Conservation (phyloP, 306 rosid species). For the Aeschynomene evenia region DNA sequence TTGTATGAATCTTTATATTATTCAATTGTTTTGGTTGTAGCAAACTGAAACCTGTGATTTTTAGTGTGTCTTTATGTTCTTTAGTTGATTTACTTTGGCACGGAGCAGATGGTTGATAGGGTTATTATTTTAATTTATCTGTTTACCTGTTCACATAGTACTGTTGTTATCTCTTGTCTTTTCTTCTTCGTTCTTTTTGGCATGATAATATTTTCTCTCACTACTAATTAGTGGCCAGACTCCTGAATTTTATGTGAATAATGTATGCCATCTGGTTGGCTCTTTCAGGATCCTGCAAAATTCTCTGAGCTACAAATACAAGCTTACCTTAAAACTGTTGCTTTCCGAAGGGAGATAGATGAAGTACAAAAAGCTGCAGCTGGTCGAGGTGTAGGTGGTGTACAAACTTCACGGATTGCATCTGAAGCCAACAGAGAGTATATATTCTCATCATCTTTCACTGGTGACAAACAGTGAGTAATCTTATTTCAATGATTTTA, state of each 20-base stretch:
- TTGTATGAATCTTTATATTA: neutral
- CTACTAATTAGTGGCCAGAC: neutral
- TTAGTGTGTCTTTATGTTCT: slow-evolving; percentile 8
- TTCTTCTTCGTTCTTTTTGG: neutral
- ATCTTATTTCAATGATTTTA: slow-evolving; percentile 13
- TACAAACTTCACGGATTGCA: slow-evolving; percentile 87
- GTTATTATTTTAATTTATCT: slow-evolving; percentile 20
- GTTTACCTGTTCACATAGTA: neutral
- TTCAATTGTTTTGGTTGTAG: neutral
- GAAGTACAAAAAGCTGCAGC: slow-evolving; percentile 85
- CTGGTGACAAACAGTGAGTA: slow-evolving; percentile 89
- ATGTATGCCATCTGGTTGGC: slow-evolving; percentile 31
- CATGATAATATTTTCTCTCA: slow-evolving; percentile 7
- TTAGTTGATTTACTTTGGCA: slow-evolving; percentile 5
- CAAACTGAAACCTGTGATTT: neutral
- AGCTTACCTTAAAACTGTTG: slow-evolving; percentile 93
- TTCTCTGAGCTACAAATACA: slow-evolving; percentile 96
- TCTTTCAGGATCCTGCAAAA: slow-evolving; percentile 77
- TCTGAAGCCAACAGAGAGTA: slow-evolving; percentile 92
- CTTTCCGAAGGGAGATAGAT: slow-evolving; percentile 94
- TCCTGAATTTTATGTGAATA: neutral
- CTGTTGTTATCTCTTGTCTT: neutral
- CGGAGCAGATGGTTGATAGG: slow-evolving; percentile 1
- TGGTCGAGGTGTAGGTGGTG: slow-evolving; percentile 82
- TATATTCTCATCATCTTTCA: slow-evolving; percentile 86